Base-by-base conservation (phyloP, 2,329 filamentous ascomycete genomes). In the Neurospora sp. region DNA sequence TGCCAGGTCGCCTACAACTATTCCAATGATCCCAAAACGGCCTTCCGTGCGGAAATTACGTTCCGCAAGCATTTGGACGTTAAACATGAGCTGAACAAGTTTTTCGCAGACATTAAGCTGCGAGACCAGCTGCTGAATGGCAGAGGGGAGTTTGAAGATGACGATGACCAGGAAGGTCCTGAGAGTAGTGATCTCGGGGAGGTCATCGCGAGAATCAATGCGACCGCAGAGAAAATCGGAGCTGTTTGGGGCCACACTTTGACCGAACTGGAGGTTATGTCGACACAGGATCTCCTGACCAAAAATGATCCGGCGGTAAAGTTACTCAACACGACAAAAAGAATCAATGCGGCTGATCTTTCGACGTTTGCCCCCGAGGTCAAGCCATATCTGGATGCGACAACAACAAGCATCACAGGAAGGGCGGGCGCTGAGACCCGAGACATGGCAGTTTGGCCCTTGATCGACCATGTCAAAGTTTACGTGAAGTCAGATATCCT, bases 381-480 rank as follows among this genome's bases (percentile, higher is more conserved):
- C 8, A 72, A 73, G 41, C 70, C 70, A 1, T 73, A 70, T 43
- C 23, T 74, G 1, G 73, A 74, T 33, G 70, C 73, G 1, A 70
- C 73, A 0, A 17, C 23, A 0, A 72, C 41, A 0, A 5, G 1
- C 2, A 36, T 62, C 0, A 4, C 52, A 1, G 52, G 52, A 17
- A 62, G 28, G 15, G 52, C 52, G 3, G 28, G 52, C 15, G 1
- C 1, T 2, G 28, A 62, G 52, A 40, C 36, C 0, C 15, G 71
- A 1, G 70, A 67, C 0, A 68, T 71, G 17, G 66, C n/a, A 0
- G 68, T 68, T 1, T 74, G 73, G 73, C 72, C 73, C 0, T 33
- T 74, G 36, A 72, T 74, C 11, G 37, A 68, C 2, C 67, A 72
- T 37, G 70, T 72, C 8, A 69, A 69, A 8, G 12, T 74, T 3